Evolutionary conservation across 495 filamentous ascomycete species (phyloP).

Genomic region (Aspergillus asperescens): DNA sequence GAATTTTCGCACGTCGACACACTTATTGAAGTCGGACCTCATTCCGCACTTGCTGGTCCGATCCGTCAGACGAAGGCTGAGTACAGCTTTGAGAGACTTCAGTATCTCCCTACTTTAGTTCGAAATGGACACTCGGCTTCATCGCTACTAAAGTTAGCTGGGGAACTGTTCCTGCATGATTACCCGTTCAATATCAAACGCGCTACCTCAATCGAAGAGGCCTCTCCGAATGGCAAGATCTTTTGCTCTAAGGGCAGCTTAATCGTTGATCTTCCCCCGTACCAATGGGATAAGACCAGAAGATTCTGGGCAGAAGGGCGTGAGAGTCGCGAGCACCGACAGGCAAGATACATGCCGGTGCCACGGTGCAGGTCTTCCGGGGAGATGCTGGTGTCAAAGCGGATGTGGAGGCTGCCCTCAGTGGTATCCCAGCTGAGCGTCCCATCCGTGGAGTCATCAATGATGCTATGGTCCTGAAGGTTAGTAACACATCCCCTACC

Average conservation of each 20-base stretch:
- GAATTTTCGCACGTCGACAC: conserved; percentile 18
- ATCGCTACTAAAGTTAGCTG: conserved; percentile 4
- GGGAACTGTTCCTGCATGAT: conserved; percentile 6
- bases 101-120: conserved; percentile 26
- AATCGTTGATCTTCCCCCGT: background rate
- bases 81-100: background rate
- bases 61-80: background rate
- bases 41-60: conserved; percentile 35
- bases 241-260: background rate
- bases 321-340: background rate
- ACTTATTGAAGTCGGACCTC: conserved; percentile 50
- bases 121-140: conserved; percentile 10
- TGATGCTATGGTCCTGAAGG: conserved; percentile 31
- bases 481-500: no score
- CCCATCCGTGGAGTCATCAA: conserved; percentile 37
- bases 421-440: background rate
- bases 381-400: conserved; percentile 25
- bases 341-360: no score
- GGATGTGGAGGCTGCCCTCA: conserved; percentile 12
- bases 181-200: background rate
- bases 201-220: background rate
- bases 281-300: background rate
- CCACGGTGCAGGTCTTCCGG: conserved; percentile 21
- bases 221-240: background rate
- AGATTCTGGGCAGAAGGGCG: background rate